Conservation (phyloP, 2,329 filamentous ascomycete species). For the Lecanicillium sp. region DNA sequence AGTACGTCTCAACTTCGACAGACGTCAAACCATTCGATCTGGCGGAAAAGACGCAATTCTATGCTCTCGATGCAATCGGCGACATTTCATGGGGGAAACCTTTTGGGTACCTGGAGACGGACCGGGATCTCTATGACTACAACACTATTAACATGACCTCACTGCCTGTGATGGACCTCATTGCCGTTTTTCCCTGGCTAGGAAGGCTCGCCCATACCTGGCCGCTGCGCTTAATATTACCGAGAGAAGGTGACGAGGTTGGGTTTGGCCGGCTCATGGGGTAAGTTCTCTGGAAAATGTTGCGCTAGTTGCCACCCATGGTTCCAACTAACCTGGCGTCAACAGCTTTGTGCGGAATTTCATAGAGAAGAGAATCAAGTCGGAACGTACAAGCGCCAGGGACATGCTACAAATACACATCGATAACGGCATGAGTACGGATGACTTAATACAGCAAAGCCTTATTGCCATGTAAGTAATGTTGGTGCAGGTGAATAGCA, state of each 20-base stretch:
- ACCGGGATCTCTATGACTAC: conserved; percentile 39
- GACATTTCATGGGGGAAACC: conserved; percentile 43
- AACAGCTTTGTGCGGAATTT: conserved; percentile 17
- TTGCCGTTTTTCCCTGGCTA: conserved; percentile 29
- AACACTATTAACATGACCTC: conserved; percentile 35
- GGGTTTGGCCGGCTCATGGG: conserved; percentile 31
- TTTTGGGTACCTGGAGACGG: conserved; percentile 42
- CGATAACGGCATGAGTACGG: conserved; percentile 24
- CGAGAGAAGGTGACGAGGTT: conserved; percentile 26
- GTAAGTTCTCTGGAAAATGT: conserved; percentile 18
- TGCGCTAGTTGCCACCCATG: too few relatives aligned
- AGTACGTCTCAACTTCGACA: conserved; percentile 34
- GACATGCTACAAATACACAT: conserved; percentile 34
- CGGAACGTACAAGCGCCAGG: conserved; percentile 17
- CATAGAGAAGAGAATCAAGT: conserved; percentile 18
- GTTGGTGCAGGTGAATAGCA: too few relatives aligned
- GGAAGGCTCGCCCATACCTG: conserved; percentile 25
- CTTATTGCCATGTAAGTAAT: conserved; percentile 32
- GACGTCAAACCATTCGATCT: conserved; percentile 35
- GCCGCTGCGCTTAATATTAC: conserved; percentile 27
- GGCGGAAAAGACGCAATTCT: conserved; percentile 41
- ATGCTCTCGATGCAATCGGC: conserved; percentile 46
- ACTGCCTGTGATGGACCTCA: conserved; percentile 27
- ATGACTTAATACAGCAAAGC: conserved; percentile 30
- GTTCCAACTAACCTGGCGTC: neutral